A percentile compares a stretch with the other conserved stretches of the same genome.
Evolutionary conservation across 805 yeast species (phyloP).

Genomic region (Saccharomyces jurei): DNA sequence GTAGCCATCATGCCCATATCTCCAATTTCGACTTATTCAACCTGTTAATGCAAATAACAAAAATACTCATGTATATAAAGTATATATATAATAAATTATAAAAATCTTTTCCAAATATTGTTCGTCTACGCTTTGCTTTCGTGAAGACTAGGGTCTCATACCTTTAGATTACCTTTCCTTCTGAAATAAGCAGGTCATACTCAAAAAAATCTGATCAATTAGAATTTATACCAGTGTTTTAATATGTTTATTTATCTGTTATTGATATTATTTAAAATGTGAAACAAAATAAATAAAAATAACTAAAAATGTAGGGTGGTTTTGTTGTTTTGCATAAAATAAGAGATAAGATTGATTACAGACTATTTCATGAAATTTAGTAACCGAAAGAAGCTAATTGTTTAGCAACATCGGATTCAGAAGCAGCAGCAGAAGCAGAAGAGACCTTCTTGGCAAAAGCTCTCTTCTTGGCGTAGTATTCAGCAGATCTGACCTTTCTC

Average conservation of each 20-base stretch:
- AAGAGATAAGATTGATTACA: constrained; percentile 6
- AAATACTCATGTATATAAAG: neutral
- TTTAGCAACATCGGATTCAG: constrained; percentile 84
- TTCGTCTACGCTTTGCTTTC: neutral
- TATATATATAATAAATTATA: neutral
- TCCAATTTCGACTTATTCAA: neutral
- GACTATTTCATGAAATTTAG: constrained; percentile 42
- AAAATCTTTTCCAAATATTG: neutral
- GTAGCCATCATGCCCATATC: neutral
- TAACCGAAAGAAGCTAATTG: constrained; percentile 96
- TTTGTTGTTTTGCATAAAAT: constrained; percentile 11
- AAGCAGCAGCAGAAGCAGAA: constrained; percentile 80
- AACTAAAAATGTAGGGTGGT: constrained; percentile 3
- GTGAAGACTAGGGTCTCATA: neutral
- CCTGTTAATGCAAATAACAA: neutral
- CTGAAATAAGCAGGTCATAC: neutral
- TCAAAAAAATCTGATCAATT: neutral
- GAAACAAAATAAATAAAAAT: constrained; percentile 3
- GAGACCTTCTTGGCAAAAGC: constrained; percentile 89
- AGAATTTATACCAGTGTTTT: constrained; percentile 5
- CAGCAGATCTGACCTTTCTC: constrained; percentile 98
- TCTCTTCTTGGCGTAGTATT: constrained; percentile 97
- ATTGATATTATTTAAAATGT: neutral
- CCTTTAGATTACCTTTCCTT: neutral
- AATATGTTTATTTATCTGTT: constrained; percentile 4